Percentiles rank a stretch among this genome's conserved stretches.
Evolutionary conservation across 768 basidiomycete genomes (phyloP).

Genomic region (Tulasnella sp.): DNA sequence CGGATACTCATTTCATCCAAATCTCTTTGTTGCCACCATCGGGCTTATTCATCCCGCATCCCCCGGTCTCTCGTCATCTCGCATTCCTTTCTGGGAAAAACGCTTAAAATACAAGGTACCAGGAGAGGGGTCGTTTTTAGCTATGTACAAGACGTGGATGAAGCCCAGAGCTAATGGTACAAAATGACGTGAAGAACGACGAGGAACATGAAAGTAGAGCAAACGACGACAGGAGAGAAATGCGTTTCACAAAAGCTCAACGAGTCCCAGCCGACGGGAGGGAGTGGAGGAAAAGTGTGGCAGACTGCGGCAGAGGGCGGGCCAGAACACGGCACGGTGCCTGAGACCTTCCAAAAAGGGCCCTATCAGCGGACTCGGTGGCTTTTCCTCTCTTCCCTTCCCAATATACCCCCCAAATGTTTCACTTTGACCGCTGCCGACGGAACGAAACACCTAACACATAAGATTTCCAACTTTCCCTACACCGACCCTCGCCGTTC

Average conservation of each 20-base stretch:
- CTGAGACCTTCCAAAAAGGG: not conserved
- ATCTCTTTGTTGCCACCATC: not conserved
- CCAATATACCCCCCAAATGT: too few relatives aligned
- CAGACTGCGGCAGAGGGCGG: not conserved
- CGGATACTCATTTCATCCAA: not conserved
- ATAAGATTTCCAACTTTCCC: not conserved
- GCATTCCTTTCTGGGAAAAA: not conserved
- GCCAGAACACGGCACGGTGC: not conserved
- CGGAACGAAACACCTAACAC: not conserved
- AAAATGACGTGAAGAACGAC: not conserved
- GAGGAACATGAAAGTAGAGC: not conserved
- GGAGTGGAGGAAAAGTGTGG: not conserved
- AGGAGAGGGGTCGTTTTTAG: not conserved
- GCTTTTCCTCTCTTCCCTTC: not conserved
- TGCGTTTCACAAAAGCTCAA: not conserved
- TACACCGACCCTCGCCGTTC: not conserved
- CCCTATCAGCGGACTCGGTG: not conserved
- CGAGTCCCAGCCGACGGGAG: not conserved
- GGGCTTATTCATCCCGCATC: not conserved
- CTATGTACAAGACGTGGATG: not conserved
- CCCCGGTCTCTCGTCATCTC: not conserved
- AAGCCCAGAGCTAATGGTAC: not conserved
- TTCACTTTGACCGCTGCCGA: not conserved
- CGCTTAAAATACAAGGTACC: not conserved
- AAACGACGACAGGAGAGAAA: not conserved